Percentiles rank a stretch among this genome's conserved stretches.
Evolutionary conservation across 2,329 filamentous ascomycete species (phyloP).

Genomic region (Apiospora malaysiana): DNA sequence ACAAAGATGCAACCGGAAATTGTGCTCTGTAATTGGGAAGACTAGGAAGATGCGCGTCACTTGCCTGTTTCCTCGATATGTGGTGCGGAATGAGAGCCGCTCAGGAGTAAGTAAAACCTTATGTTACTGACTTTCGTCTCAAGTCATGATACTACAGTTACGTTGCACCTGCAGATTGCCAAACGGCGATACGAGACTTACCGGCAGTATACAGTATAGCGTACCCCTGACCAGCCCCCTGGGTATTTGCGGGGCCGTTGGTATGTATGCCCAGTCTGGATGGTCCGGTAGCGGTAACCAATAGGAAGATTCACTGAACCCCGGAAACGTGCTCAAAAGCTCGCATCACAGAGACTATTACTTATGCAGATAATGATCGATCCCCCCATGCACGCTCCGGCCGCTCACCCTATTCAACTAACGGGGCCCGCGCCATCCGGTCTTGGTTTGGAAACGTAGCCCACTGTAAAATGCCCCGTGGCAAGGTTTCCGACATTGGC

Average conservation of each 20-base stretch:
- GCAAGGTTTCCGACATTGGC: not conserved
- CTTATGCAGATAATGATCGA: not conserved
- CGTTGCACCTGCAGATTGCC: not conserved
- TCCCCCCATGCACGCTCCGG: not conserved
- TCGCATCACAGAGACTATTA: not conserved
- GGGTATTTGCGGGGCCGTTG: not conserved
- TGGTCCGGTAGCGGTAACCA: not conserved
- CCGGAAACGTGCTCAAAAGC: slow-evolving; percentile 21
- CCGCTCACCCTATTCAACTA: not conserved
- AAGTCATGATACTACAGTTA: not conserved
- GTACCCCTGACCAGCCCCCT: not conserved
- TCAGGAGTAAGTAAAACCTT: not conserved
- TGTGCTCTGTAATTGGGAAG: not conserved
- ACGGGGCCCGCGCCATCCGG: not conserved
- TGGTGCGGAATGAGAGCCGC: not conserved
- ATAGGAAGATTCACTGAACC: not conserved
- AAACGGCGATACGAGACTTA: not conserved
- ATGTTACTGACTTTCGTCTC: not conserved
- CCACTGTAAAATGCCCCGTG: not conserved
- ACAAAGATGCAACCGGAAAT: too few relatives aligned
- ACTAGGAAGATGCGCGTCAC: not conserved
- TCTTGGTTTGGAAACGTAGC: not conserved
- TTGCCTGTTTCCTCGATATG: not conserved
- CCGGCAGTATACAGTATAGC: not conserved
- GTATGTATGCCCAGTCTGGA: not conserved